Percentiles rank a stretch among this genome's conserved stretches.
phyloP scores from a whole-genome alignment of 164 flowering plant species.

The Vitis labrusca region DNA sequence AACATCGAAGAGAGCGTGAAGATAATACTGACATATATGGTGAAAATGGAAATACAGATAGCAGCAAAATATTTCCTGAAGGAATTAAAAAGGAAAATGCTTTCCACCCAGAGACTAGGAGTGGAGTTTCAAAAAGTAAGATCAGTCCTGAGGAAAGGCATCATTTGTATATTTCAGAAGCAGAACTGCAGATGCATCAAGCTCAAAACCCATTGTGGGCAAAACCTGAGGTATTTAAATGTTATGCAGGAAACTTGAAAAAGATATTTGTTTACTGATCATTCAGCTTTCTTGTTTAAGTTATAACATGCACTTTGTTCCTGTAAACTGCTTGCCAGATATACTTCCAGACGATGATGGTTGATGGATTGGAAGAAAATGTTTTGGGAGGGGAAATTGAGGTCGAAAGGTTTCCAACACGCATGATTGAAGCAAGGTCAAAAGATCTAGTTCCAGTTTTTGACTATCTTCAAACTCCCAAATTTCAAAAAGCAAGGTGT shows the following conservation, averaged over 20 bases:
- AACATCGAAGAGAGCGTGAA: slow-evolving; percentile 50
- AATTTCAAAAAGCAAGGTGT: slow-evolving; percentile 55
- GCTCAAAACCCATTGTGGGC: slow-evolving; percentile 61
- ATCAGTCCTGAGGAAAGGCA: slow-evolving; percentile 43
- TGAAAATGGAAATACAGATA: slow-evolving; percentile 49
- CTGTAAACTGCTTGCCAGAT: slow-evolving; percentile 41
- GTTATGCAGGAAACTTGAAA: not conserved
- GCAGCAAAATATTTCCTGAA: slow-evolving; percentile 45
- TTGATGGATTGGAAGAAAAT: slow-evolving; percentile 25
- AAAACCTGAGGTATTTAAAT: slow-evolving; percentile 55
- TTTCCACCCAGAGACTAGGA: slow-evolving; percentile 20
- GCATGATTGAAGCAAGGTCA: slow-evolving; percentile 62
- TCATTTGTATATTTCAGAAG: slow-evolving; percentile 69
- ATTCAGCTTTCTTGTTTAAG: not conserved
- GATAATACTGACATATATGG: slow-evolving; percentile 71
- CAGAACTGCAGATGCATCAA: slow-evolving; percentile 73
- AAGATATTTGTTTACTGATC: not conserved
- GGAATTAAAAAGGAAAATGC: slow-evolving; percentile 23
- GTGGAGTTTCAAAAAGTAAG: slow-evolving; percentile 24
- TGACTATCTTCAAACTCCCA: slow-evolving; percentile 48
- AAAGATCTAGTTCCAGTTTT: slow-evolving; percentile 62
- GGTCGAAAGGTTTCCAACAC: slow-evolving; percentile 57
- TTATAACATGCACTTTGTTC: not conserved
- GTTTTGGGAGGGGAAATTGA: slow-evolving; percentile 55
- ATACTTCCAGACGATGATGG: slow-evolving; percentile 52